Base-by-base conservation (phyloP, 2,329 filamentous ascomycete genomes). In the Myriosclerotinia duriaeana region DNA sequence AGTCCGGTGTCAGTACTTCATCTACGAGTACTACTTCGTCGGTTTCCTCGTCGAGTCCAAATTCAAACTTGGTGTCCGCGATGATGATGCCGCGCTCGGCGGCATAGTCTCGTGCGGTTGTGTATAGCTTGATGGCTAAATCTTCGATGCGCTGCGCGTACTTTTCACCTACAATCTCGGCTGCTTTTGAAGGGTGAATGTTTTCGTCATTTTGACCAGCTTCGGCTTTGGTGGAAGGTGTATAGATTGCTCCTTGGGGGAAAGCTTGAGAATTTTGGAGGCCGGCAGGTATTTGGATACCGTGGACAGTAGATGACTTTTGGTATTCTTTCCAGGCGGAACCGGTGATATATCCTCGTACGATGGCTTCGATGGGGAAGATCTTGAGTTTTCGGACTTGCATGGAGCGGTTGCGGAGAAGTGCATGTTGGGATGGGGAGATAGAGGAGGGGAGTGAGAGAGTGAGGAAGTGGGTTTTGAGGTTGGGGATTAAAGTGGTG, bases 1-100 rank as follows among this genome's bases (percentile, higher is more conserved):
- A 89, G 77, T 92, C 89, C 2, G 93, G 92, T 9, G 92, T 96
- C 68, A 91, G 78, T 6, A 92, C 86, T 76, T 90, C 90, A 77
- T 89, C 89, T 1, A 90, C 84, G 50, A 91, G 79, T n/a, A 91
- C 83, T 15, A 92, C 82, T 72, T 88, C 83, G 65, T 84, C 80
- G 0, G 82, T 85, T 65, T 80, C 81, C 54, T 82, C 80, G 68
- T 88, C 85, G 12, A 89, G 77, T 0, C 87, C 89, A 76, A 91
- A 91, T 74, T 91, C 89, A 75, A 91, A 90, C 76, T 91, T 91
- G 3, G 89, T 91, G 74, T 91, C 89, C 0, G 88, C 89, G 67
- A 91, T 89, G 71, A 91, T 86, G 67, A 91, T 88, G 1, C 88
- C 88, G 4, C 84, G 82, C 60, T 81, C 78, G 17, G 78, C 78